phyloP scores from a whole-genome alignment of 2,329 filamentous ascomycete species.

The Aureobasidium namibiae region DNA sequence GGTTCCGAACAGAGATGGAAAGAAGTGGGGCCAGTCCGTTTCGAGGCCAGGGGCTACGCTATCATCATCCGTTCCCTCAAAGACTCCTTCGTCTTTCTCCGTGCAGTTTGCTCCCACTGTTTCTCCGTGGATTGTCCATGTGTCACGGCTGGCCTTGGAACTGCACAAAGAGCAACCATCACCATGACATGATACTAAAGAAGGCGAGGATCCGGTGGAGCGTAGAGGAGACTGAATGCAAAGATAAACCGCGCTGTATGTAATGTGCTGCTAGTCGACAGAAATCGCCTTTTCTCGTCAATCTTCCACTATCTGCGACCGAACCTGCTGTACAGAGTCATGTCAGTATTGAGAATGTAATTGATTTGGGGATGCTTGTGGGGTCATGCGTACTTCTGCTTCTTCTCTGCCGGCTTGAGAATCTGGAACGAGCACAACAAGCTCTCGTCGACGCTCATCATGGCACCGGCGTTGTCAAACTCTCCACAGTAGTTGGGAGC shows the following conservation, averaged over 20 bases:
- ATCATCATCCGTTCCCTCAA: neutral
- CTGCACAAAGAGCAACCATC: conserved; percentile 6
- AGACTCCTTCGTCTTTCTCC: conserved; percentile 1
- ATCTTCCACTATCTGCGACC: conserved; percentile 16
- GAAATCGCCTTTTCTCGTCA: conserved; percentile 7
- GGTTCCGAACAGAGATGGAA: neutral
- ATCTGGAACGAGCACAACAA: conserved; percentile 99
- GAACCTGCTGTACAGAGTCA: conserved; percentile 15
- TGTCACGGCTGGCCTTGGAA: conserved; percentile 1
- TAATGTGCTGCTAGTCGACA: conserved; percentile 8
- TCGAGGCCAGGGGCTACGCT: neutral
- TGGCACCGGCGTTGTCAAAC: conserved; percentile 97
- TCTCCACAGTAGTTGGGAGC: conserved; percentile 99
- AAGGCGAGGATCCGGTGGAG: neutral
- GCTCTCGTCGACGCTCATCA: conserved; percentile 99
- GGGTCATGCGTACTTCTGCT: conserved; percentile 82
- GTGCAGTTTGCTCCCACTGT: neutral
- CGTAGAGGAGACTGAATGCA: conserved; percentile 8
- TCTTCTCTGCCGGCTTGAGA: conserved; percentile 99
- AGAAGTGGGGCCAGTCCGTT: neutral
- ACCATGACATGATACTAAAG: conserved; percentile 6
- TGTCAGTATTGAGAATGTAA: neutral
- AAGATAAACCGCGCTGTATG: conserved; percentile 12
- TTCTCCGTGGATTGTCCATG: neutral
- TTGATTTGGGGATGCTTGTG: neutral